These are phyloP conservation scores for Selaginella moellendorffii DNA, from an alignment of 75 land plant species.

Conservation along the genomic window DNA sequence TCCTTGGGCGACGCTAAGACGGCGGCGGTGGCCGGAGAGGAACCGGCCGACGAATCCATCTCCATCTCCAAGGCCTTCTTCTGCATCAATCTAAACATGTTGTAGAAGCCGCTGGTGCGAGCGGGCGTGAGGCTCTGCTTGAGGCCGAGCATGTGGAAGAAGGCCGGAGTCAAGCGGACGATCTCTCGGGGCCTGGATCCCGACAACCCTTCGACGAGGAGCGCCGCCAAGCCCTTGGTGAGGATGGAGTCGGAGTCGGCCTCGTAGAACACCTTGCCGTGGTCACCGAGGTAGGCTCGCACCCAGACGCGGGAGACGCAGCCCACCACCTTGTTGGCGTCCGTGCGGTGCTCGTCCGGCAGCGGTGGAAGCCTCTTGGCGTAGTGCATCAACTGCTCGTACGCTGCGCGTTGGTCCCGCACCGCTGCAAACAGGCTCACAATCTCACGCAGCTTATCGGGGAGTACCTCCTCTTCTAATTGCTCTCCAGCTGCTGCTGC, in stretches of 20 bases:
- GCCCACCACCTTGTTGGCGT: slow-evolving; percentile 61
- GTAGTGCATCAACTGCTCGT: slow-evolving; percentile 75
- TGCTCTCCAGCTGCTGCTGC: too few relatives aligned
- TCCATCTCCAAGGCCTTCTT: slow-evolving; percentile 47
- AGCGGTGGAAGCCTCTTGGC: slow-evolving; percentile 44
- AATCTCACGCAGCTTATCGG: slow-evolving; percentile 55
- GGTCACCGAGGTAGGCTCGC: slow-evolving; percentile 37
- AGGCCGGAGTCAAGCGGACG: slow-evolving; percentile 50
- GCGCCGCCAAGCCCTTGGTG: slow-evolving; percentile 77
- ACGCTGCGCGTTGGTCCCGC: slow-evolving; percentile 57
- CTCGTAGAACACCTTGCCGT: slow-evolving; percentile 41
- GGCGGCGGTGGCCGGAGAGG: too few relatives aligned
- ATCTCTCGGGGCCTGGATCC: slow-evolving; percentile 27
- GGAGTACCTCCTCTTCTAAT: too few relatives aligned
- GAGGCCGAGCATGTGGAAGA: slow-evolving; percentile 52
- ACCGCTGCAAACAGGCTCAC: slow-evolving; percentile 53
- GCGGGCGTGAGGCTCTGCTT: slow-evolving; percentile 75
- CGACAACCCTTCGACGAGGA: slow-evolving; percentile 63
- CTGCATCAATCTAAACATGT: slow-evolving; percentile 84
- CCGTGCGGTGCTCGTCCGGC: slow-evolving; percentile 34
- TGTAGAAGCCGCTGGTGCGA: slow-evolving; percentile 80
- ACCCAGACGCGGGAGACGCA: slow-evolving; percentile 99
- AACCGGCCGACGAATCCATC: too few relatives aligned
- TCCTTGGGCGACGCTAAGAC: too few relatives aligned
- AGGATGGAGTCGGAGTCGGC: slow-evolving; percentile 75